Evolutionary conservation across 2,329 filamentous ascomycete genomes (phyloP).

Genomic region (Alternaria hordeiaustralica): DNA sequence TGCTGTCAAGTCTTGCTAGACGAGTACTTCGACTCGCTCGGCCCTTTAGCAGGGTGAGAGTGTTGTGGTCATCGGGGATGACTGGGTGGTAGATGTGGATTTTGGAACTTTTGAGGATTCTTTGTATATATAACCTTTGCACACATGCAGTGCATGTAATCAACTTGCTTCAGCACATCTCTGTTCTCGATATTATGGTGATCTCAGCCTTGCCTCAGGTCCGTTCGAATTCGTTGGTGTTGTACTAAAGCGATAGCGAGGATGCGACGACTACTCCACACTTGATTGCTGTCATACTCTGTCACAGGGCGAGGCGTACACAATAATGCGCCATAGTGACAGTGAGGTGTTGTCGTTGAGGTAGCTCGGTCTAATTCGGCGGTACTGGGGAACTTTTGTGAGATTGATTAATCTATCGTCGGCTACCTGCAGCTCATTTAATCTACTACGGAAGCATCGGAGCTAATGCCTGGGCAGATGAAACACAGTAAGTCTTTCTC

Average conservation of each 20-base stretch:
- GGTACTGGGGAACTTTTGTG: background rate
- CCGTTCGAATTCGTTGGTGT: too few species aligned
- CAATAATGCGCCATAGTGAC: background rate
- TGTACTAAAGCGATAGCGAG: background rate
- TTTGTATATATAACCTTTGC: slow-evolving; percentile 24
- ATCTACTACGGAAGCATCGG: background rate
- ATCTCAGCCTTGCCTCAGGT: background rate
- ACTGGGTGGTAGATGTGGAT: background rate
- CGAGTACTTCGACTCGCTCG: background rate
- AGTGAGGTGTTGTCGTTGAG: background rate
- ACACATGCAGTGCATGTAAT: slow-evolving; percentile 20
- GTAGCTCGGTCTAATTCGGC: background rate
- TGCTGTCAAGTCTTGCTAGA: slow-evolving; percentile 41
- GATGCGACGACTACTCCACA: background rate
- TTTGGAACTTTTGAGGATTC: slow-evolving; percentile 20
- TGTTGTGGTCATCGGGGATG: background rate
- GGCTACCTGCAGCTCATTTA: background rate
- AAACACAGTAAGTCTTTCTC: background rate
- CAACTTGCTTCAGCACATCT: slow-evolving; percentile 1
- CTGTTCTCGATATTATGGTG: background rate
- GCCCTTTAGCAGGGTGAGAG: background rate
- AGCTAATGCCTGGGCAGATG: background rate
- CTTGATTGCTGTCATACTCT: background rate
- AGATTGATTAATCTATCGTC: background rate
- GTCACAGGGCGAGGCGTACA: background rate